Conservation (phyloP, 2,329 filamentous ascomycete genomes). For the Gnomoniopsis sp. region DNA sequence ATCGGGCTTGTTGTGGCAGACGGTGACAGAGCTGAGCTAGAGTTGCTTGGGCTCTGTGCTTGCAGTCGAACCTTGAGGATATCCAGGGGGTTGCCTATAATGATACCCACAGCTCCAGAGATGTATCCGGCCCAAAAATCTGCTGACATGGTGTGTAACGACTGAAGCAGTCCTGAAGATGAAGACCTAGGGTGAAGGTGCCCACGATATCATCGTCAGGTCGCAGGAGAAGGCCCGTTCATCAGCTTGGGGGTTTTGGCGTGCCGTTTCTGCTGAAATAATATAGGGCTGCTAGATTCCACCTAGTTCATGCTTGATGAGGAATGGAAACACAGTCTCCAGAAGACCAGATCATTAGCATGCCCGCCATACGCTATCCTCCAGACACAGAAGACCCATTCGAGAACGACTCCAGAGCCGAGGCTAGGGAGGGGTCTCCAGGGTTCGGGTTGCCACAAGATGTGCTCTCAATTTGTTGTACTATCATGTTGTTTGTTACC, state of each 20-base stretch:
- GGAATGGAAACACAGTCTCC: neutral
- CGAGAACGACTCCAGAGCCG: neutral
- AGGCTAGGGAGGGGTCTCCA: neutral
- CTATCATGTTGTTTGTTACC: too few relatives aligned
- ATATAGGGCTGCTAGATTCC: neutral
- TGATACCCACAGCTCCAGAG: slow-evolving; percentile 79
- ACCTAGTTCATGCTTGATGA: neutral
- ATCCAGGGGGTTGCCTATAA: slow-evolving; percentile 79
- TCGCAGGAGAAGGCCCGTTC: neutral
- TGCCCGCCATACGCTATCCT: neutral
- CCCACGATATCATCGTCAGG: neutral
- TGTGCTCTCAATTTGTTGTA: too few relatives aligned
- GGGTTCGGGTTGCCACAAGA: slow-evolving; percentile 4
- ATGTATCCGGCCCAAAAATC: slow-evolving; percentile 95
- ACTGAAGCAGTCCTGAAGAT: neutral
- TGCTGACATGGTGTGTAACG: slow-evolving; percentile 59
- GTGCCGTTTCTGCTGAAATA: neutral
- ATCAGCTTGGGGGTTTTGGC: neutral
- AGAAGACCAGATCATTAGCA: neutral
- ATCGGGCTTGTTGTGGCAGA: slow-evolving; percentile 11
- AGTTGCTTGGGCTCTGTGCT: slow-evolving; percentile 42
- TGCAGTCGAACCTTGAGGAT: slow-evolving; percentile 76
- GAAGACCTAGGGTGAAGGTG: neutral
- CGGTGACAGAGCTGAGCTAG: slow-evolving; percentile 14
- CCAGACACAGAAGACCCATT: neutral